Percentiles rank a stretch among this genome's conserved stretches.
Evolutionary conservation across 805 yeast species (phyloP).

Genomic region (Metschnikowia gelsemii): DNA sequence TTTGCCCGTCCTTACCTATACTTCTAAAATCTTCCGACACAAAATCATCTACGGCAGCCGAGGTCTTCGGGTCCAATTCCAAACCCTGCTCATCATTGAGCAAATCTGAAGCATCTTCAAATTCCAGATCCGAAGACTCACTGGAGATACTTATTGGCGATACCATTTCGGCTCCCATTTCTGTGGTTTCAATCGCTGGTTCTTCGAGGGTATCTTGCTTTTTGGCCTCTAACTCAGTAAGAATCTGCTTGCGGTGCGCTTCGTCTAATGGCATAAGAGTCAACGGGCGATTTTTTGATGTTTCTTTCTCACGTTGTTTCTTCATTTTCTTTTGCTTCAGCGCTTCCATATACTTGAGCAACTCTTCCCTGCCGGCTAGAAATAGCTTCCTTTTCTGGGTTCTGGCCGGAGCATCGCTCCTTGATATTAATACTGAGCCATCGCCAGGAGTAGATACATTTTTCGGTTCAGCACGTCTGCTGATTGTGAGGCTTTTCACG

Average conservation of each 20-base stretch:
- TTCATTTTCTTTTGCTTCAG: constrained; percentile 3
- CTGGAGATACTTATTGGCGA: neutral
- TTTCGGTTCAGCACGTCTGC: too few relatives aligned
- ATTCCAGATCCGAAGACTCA: constrained; percentile 6
- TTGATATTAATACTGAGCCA: neutral
- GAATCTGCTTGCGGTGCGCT: constrained; percentile 5
- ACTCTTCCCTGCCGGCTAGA: constrained; percentile 12
- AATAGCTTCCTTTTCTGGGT: neutral
- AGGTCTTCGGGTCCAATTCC: too few relatives aligned
- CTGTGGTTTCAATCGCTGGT: neutral
- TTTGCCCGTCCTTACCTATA: too few relatives aligned
- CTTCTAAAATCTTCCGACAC: too few relatives aligned
- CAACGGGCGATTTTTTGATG: constrained; percentile 3
- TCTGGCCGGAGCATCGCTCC: neutral
- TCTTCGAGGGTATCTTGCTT: constrained; percentile 1
- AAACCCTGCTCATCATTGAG: too few relatives aligned
- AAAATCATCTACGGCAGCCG: too few relatives aligned
- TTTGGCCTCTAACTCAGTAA: neutral
- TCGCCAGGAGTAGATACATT: neutral
- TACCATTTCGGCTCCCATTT: neutral
- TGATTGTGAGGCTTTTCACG: too few relatives aligned
- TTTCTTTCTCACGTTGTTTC: neutral
- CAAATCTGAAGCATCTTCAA: constrained; percentile 4
- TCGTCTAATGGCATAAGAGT: constrained; percentile 15
- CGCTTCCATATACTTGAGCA: constrained; percentile 4